A percentile compares a stretch with the other conserved stretches of the same genome.
Evolutionary conservation across 805 yeast species (phyloP).

Genomic region (Wickerhamiella qilinensis): DNA sequence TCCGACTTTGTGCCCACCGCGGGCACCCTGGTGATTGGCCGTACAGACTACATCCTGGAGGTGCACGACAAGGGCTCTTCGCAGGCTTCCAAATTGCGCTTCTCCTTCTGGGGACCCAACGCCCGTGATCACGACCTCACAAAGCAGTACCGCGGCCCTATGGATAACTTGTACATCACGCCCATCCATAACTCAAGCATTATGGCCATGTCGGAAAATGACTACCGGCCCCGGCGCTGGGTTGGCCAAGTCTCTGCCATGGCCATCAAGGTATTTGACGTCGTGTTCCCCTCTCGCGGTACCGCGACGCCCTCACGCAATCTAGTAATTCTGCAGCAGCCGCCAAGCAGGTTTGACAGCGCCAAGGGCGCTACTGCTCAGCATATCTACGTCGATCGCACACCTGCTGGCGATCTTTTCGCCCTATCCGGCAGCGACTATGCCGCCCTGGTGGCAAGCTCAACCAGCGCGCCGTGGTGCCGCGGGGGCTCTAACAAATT

Average conservation of each 20-base stretch:
- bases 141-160: slow-evolving; percentile 29
- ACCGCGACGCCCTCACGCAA: slow-evolving; percentile 6
- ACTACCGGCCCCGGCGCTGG: slow-evolving; percentile 59
- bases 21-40: slow-evolving; percentile 16
- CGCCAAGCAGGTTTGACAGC: background rate
- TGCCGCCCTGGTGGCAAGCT: slow-evolving; percentile 68
- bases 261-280: slow-evolving; percentile 67
- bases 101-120: slow-evolving; percentile 85
- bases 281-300: slow-evolving; percentile 24
- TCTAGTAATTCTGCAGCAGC: slow-evolving; percentile 25
- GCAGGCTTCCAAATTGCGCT: slow-evolving; percentile 71
- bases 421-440: slow-evolving; percentile 66
- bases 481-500: slow-evolving; percentile 1
- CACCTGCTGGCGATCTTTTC: slow-evolving; percentile 53
- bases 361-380: slow-evolving; percentile 1
- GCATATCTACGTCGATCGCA: slow-evolving; percentile 52
- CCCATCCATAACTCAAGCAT: slow-evolving; percentile 73
- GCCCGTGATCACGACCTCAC: slow-evolving; percentile 48
- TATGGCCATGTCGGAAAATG: slow-evolving; percentile 45
- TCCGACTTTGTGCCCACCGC: slow-evolving; percentile 1
- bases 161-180: slow-evolving; percentile 62
- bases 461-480: slow-evolving; percentile 22
- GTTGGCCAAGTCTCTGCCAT: slow-evolving; percentile 54
- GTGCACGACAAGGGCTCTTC: slow-evolving; percentile 56
- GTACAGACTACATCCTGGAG: slow-evolving; percentile 24